Percentiles rank a stretch among this genome's conserved stretches.
phyloP scores from a whole-genome alignment of 2,329 filamentous ascomycete genomes.

The Alternaria arborescens region DNA sequence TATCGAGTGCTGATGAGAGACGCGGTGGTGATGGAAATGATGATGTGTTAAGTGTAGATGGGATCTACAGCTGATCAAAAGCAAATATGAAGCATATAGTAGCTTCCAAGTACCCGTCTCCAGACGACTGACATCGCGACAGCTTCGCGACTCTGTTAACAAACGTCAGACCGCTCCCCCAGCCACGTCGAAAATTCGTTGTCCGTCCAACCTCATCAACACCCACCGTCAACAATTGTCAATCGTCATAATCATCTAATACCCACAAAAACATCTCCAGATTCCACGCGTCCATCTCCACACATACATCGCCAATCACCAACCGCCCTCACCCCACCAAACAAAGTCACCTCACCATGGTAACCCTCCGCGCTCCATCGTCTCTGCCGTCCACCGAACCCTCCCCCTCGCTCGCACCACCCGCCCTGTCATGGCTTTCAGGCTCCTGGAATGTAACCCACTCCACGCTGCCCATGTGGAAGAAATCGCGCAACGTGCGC shows the following conservation, averaged over 20 bases:
- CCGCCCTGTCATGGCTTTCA: constrained; percentile 50
- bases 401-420: constrained; percentile 32
- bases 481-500: constrained; percentile 77
- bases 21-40: neutral
- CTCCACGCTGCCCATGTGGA: constrained; percentile 72
- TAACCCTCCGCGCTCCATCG: constrained; percentile 41
- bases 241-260: constrained; percentile 4
- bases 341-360: constrained; percentile 17
- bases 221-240: neutral
- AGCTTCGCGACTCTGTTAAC: neutral
- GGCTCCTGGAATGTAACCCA: constrained; percentile 52
- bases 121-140: neutral
- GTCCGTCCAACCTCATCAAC: constrained; percentile 12
- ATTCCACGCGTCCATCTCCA: constrained; percentile 15
- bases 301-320: constrained; percentile 1
- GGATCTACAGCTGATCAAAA: constrained; percentile 2
- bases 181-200: constrained; percentile 6
- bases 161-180: neutral
- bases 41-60: neutral
- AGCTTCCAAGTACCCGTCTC: neutral
- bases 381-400: constrained; percentile 25
- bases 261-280: constrained; percentile 14
- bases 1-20: neutral
- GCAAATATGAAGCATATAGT: neutral
- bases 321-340: neutral